Base-by-base conservation (phyloP, 305 asterid genomes). In the Fraxinus velutina region DNA sequence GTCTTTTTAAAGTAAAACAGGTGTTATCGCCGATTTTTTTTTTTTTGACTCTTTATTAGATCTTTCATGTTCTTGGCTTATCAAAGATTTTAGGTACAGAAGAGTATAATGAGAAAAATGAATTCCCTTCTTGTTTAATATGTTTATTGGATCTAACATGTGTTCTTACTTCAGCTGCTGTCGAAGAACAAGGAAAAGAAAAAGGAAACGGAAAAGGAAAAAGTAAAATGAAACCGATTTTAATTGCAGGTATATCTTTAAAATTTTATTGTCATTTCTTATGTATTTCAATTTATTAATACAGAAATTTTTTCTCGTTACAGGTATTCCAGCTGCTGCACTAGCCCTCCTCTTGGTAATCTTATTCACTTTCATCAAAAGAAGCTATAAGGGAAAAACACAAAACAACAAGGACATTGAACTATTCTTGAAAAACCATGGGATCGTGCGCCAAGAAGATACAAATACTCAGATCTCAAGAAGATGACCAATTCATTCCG, bases 191-290 rank as follows among this genome's bases (percentile, higher is more conserved):
- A 13, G 6, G 5, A 3, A 47, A 13, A 47, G 17, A 3, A 47
- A 47, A 50, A 13, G 60, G 19, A 15, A 50, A 47, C n/a, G 60
- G 5, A 47, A 47, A 83, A 85, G 88, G 33, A 9, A 80, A 15
- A 1, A 76, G 33, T 0, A 78, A 78, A 0, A 33, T 73, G 2
- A 57, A n/a, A 10, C 15, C 21, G 47, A 64, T 83, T 75, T 83
- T 87, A 13, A 36, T 75, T 52, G 2, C 64, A 78, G 89, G 89
- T 87, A 78, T 27, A 22, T 22, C 5, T 34, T 77, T n/a, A 6
- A 37, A 21, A 52, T 21, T 60, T 60, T 2, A 78, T 6, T 44
- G 37, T 13, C 55, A 64, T 77, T 24, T 3, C 39, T 78, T 10
- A 66, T 76, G 39, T 50, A n/a, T 76, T 68, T 22, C 27, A 22